Evolutionary conservation across 768 basidiomycete species (phyloP).

Genomic region (Pisolithus marmoratus): DNA sequence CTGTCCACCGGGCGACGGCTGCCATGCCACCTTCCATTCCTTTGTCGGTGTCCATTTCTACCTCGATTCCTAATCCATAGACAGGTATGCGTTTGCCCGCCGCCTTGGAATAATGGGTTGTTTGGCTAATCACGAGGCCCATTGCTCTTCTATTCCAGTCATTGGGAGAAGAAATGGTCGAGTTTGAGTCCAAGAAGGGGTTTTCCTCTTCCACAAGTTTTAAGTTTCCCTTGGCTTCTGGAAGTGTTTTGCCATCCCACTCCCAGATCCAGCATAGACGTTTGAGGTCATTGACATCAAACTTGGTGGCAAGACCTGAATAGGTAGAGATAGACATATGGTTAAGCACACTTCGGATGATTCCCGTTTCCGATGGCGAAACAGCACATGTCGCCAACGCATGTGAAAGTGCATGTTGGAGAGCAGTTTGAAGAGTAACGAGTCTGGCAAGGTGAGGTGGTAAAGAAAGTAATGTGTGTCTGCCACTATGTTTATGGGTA

Average conservation of each 20-base stretch:
- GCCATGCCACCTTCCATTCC: slow-evolving; percentile 81
- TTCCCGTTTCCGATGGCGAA: slow-evolving; percentile 71
- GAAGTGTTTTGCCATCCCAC: slow-evolving; percentile 58
- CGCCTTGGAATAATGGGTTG: slow-evolving; percentile 65
- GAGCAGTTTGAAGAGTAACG: slow-evolving; percentile 54
- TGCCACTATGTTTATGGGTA: slow-evolving; percentile 27
- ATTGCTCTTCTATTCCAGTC: slow-evolving; percentile 80
- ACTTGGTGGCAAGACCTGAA: slow-evolving; percentile 56
- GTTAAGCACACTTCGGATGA: slow-evolving; percentile 74
- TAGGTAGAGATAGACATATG: slow-evolving; percentile 68
- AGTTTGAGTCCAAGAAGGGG: slow-evolving; percentile 54
- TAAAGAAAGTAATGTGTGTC: slow-evolving; percentile 29
- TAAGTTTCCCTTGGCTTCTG: slow-evolving; percentile 12
- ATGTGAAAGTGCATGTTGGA: slow-evolving; percentile 81
- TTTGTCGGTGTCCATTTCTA: slow-evolving; percentile 80
- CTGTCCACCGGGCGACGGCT: slow-evolving; percentile 84
- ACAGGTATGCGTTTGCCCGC: slow-evolving; percentile 66
- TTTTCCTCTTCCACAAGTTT: slow-evolving; percentile 54
- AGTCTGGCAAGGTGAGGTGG: slow-evolving; percentile 60
- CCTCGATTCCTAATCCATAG: slow-evolving; percentile 84
- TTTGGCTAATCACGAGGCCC: slow-evolving; percentile 69
- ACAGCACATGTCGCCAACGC: slow-evolving; percentile 79
- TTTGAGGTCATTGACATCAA: slow-evolving; percentile 63
- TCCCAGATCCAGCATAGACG: slow-evolving; percentile 88
- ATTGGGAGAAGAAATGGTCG: slow-evolving; percentile 34